Base-by-base conservation (phyloP, 1,139 yeast species). In the Sugiyamaella xylanicola region DNA sequence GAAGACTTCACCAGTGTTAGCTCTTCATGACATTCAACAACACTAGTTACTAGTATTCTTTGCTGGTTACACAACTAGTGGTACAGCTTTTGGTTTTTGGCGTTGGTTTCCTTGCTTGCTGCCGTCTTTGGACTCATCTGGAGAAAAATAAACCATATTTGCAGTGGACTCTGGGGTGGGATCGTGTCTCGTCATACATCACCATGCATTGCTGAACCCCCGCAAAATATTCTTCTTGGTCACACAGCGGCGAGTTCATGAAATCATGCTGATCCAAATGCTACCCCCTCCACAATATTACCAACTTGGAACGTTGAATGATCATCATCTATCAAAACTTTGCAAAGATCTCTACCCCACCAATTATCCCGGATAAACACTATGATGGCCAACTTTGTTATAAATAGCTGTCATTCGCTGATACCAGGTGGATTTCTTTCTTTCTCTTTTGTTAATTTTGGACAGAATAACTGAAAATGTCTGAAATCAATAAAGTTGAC, bases 401-500 rank as follows among this genome's bases (percentile, higher is more conserved):
- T 22, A 21, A 41, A 20, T 41, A 36, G 3, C 17, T 5, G 41
- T 27, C 8, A 11, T 43, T 9, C 7, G 8, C 47, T 8, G 8
- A 16, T 43, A 4, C 17, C 21, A 4, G 36, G 21, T 21, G 9
- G 8, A n/a, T 13, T 4, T 4, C 7, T 17, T 20, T 16, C 11
- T 36, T 21, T 35, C n/a, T 46, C 11, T 20, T 46, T 36, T 20
- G n/a, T n/a, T 9, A 20, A 22, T 19, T 36, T 8, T 7, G 13
- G 35, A 17, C 37, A 15, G 9, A 29, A 25, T 43, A 9, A 43
- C 35, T 25, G 29, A 25, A 32, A 32, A 46, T 46, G 50, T 17
- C 42, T 9, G 52, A 48, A 17, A 42, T 48, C 20, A 17, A 46
- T 20, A 48, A 48, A 29, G 40, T 13, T 4, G 52, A 48, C 15